phyloP scores from a whole-genome alignment of 2,329 filamentous ascomycete genomes.

The Pseudocercospora cruenta region DNA sequence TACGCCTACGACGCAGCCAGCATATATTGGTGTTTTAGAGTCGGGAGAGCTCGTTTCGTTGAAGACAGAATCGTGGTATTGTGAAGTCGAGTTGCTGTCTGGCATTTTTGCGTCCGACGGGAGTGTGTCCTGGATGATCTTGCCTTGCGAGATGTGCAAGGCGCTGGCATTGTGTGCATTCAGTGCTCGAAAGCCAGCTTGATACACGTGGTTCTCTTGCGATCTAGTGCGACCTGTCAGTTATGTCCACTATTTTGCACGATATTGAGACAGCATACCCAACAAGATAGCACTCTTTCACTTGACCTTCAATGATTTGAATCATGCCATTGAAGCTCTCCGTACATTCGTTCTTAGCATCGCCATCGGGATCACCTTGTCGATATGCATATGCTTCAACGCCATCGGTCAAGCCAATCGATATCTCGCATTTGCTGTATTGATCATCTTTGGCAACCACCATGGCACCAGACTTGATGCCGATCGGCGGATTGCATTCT shows the following conservation, averaged over 20 bases:
- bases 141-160: conserved; percentile 4
- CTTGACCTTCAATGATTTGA: conserved; percentile 9
- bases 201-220: conserved; percentile 20
- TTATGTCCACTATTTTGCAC: too few species aligned
- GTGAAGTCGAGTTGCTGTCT: conserved; percentile 4
- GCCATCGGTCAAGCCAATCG: conserved; percentile 17
- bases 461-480: conserved; percentile 12
- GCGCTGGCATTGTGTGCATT: conserved; percentile 12
- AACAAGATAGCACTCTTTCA: conserved; percentile 18
- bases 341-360: conserved; percentile 15
- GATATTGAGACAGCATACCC: conserved; percentile 6
- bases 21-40: conserved; percentile 1
- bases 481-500: conserved; percentile 11
- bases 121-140: conserved; percentile 4
- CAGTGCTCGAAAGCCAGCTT: conserved; percentile 15
- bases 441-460: conserved; percentile 19
- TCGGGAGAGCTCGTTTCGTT: not conserved
- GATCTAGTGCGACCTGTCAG: conserved; percentile 3
- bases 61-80: not conserved
- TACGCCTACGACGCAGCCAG: not conserved
- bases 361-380: conserved; percentile 13
- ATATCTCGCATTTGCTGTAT: conserved; percentile 22
- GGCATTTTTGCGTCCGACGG: not conserved
- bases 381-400: conserved; percentile 19
- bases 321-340: conserved; percentile 19